phyloP scores from a whole-genome alignment of 306 rosid species.

The Cicer arietinum region DNA sequence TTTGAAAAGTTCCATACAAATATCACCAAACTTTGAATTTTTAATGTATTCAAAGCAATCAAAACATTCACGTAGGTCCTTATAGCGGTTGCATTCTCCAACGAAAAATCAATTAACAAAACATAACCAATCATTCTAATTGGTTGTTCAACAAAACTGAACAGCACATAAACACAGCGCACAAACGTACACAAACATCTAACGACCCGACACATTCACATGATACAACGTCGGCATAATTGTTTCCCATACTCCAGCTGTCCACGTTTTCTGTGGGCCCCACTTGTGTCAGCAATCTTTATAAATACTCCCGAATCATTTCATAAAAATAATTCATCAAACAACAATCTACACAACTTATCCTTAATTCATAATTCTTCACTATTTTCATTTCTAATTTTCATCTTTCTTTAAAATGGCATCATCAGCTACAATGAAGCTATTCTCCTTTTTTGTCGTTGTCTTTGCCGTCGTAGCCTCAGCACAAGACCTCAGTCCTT shows the following conservation, averaged over 20 bases:
- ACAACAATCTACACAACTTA: background rate
- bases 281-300: background rate
- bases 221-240: background rate
- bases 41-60: background rate
- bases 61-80: background rate
- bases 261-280: background rate
- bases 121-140: background rate
- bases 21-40: background rate
- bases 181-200: background rate
- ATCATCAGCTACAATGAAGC: slow-evolving; percentile 42
- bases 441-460: background rate
- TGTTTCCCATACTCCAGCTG: background rate
- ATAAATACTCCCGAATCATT: background rate
- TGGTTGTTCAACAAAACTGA: background rate
- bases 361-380: background rate
- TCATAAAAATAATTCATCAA: background rate
- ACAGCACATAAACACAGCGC: background rate
- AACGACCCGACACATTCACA: background rate
- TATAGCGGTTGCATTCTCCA: background rate
- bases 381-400: background rate
- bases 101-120: background rate
- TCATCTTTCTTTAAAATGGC: slow-evolving; percentile 42
- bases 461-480: slow-evolving; percentile 3
- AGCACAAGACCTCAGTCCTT: slow-evolving; percentile 47
- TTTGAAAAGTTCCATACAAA: background rate